phyloP scores from a whole-genome alignment of 495 filamentous ascomycete genomes.

The Oidiodendron maius region DNA sequence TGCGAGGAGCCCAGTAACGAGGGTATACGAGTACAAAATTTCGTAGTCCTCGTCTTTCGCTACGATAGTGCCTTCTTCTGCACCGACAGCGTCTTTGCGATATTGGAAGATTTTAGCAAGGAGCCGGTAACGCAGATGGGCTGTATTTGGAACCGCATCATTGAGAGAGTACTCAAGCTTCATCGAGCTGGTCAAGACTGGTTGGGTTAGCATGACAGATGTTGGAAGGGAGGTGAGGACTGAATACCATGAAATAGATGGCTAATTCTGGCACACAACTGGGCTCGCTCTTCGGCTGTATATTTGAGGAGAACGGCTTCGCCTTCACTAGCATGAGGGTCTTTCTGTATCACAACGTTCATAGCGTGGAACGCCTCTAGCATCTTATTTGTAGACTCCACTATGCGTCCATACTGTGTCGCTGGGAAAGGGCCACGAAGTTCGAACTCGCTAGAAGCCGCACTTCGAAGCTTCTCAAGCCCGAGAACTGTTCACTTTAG shows the following conservation, averaged over 20 bases:
- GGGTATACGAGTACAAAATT: slow-evolving; percentile 49
- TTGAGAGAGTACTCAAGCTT: slow-evolving; percentile 91
- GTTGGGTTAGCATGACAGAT: slow-evolving; percentile 13
- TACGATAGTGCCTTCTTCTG: slow-evolving; percentile 29
- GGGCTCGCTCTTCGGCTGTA: slow-evolving; percentile 71
- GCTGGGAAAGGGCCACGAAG: slow-evolving; percentile 79
- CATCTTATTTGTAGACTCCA: slow-evolving; percentile 73
- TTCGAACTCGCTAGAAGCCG: slow-evolving; percentile 76
- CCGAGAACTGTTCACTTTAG: slow-evolving; percentile 51
- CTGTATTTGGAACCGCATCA: slow-evolving; percentile 76
- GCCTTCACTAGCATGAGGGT: slow-evolving; percentile 66
- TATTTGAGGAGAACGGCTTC: slow-evolving; percentile 73
- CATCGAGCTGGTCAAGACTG: slow-evolving; percentile 84
- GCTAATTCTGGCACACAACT: slow-evolving; percentile 79
- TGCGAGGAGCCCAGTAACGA: slow-evolving; percentile 62
- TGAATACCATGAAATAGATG: slow-evolving; percentile 77
- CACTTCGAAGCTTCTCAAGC: slow-evolving; percentile 66
- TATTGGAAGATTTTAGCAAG: slow-evolving; percentile 88
- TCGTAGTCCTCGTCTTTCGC: slow-evolving; percentile 45
- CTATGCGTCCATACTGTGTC: slow-evolving; percentile 59
- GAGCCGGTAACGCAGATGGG: slow-evolving; percentile 72
- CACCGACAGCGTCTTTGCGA: slow-evolving; percentile 56
- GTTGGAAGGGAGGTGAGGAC: not conserved
- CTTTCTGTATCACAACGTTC: slow-evolving; percentile 85
- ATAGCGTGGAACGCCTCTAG: slow-evolving; percentile 93